phyloP scores from a whole-genome alignment of 2,329 filamentous ascomycete genomes.

The Sclerotinia glacialis region DNA sequence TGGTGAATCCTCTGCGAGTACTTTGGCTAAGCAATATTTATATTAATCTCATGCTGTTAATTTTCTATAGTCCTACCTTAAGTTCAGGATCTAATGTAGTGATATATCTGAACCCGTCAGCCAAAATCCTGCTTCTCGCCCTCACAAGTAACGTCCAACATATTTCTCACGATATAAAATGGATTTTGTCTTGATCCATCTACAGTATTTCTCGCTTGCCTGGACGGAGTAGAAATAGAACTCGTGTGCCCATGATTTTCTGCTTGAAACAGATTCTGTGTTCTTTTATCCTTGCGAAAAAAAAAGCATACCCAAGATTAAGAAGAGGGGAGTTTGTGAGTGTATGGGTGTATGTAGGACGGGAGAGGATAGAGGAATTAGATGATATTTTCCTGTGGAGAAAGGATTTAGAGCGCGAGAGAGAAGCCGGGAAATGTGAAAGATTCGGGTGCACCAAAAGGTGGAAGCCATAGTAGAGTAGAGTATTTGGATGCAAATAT shows the following conservation, averaged over 20 bases:
- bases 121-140: not conserved
- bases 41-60: no score
- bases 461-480: not conserved
- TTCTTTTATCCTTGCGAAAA: no score
- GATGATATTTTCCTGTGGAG: no score
- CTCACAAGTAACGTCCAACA: not conserved
- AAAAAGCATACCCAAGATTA: not conserved
- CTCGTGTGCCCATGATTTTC: fast-evolving
- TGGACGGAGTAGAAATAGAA: fast-evolving
- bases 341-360: no score
- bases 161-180: no score
- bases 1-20: not conserved
- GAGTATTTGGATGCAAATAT: not conserved
- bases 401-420: not conserved
- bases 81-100: no score
- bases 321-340: not conserved
- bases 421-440: not conserved
- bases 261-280: not conserved
- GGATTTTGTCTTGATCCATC: no score
- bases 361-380: no score
- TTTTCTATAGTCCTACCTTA: no score
- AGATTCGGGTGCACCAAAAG: not conserved
- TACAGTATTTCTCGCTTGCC: fast-evolving
- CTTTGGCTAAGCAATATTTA: no score
- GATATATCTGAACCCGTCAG: no score